Evolutionary conservation across 139 green algal species (phyloP).

Genomic region (Chlamydomonas incerta): DNA sequence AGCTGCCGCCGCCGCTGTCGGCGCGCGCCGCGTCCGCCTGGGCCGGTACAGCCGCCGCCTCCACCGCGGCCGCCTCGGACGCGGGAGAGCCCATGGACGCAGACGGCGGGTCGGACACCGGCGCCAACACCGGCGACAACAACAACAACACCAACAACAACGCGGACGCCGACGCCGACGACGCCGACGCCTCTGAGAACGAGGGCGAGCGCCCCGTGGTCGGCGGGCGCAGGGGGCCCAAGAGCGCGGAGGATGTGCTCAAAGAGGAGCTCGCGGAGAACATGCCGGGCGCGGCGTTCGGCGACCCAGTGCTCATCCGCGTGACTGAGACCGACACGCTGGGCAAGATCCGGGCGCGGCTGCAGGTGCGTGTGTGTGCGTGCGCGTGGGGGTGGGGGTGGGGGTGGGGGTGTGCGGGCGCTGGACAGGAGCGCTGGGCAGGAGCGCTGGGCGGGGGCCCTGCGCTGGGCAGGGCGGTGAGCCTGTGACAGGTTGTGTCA

Average conservation of each 20-base stretch:
- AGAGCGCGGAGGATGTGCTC: not conserved
- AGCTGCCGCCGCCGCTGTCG: not conserved
- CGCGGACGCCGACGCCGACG: not conserved
- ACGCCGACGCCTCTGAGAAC: not conserved
- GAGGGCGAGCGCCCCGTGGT: not conserved
- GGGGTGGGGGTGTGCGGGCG: not conserved
- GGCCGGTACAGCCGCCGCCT: not conserved
- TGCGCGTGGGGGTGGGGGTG: not conserved
- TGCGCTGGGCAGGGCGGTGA: not conserved
- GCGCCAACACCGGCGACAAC: not conserved
- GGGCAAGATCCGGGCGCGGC: constrained; percentile 65
- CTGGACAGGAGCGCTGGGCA: too few relatives aligned
- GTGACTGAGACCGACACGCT: constrained; percentile 84
- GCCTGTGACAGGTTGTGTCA: not conserved
- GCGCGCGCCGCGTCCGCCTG: too few relatives aligned
- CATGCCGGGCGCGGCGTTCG: constrained; percentile 74
- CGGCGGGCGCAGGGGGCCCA: not conserved
- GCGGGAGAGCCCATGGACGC: not conserved
- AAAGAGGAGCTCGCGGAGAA: not conserved
- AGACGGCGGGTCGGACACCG: not conserved
- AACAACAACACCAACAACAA: not conserved
- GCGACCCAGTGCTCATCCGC: constrained; percentile 90
- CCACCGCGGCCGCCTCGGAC: not conserved
- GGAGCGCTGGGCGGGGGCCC: too few relatives aligned
- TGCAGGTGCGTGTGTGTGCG: constrained; percentile 62